Conservation (phyloP, 1,284 basidiomycete species). For the Takashimella koratensis region DNA sequence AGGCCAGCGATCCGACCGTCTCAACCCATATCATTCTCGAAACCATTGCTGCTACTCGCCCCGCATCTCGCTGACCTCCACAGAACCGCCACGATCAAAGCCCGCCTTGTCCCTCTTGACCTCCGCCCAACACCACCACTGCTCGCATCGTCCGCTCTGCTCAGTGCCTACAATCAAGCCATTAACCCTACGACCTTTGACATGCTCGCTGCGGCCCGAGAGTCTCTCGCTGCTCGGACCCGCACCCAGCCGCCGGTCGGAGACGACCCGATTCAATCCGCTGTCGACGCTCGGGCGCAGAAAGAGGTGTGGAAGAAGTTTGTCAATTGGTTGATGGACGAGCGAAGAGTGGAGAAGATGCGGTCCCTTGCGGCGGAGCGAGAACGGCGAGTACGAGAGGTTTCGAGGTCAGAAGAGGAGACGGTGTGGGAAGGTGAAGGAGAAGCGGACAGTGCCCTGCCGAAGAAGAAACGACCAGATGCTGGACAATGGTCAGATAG, state of each 20-base stretch:
- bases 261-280: constrained; percentile 8
- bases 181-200: constrained; percentile 34
- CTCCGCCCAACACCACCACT: constrained; percentile 37
- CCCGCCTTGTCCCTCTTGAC: constrained; percentile 34
- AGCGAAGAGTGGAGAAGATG: constrained; percentile 41
- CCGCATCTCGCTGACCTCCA: background rate
- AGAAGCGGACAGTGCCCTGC: background rate
- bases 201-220: constrained; percentile 28
- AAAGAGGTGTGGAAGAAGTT: constrained; percentile 41
- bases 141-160: constrained; percentile 28
- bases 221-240: constrained; percentile 31
- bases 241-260: constrained; percentile 38
- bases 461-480: constrained; percentile 2
- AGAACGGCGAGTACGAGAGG: constrained; percentile 26
- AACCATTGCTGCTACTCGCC: background rate
- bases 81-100: constrained; percentile 41
- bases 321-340: constrained; percentile 47
- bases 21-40: background rate
- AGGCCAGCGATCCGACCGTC: no score
- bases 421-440: constrained; percentile 3
- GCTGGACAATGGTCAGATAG: background rate
- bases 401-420: constrained; percentile 12
- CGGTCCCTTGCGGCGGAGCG: constrained; percentile 36
- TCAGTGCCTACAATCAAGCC: constrained; percentile 43
- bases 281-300: constrained; percentile 22